Evolutionary conservation across 768 basidiomycete genomes (phyloP), one percentile per base, ranked within the genome.

Genomic region (Basidioascus undulatus): DNA sequence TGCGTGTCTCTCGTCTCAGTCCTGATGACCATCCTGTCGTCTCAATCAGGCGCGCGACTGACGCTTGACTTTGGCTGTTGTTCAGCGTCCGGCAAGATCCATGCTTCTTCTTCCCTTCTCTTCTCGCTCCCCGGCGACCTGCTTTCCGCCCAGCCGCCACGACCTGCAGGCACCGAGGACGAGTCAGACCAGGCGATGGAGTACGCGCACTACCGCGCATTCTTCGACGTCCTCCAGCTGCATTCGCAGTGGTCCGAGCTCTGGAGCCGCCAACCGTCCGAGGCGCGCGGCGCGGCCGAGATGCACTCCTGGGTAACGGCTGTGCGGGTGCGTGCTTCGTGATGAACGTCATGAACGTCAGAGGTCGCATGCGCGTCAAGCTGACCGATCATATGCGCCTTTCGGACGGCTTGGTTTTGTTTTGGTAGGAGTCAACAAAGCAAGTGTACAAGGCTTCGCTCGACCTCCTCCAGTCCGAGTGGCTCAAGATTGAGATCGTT

Each of bases 201-300:
- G 48, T 79, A 74, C 48, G 56, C 81, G 34, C 76, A 83, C 48
- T 82, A 80, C 40, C 62, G 72, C 41, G 72, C 78, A 49, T 80
- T 83, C 57, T 80, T 84, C 57, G 59, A 61, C 16, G 70, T 76
- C 9, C 77, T 78, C 75, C 46, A 53, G 5, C 38, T 46, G 33
- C 49, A 51, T 23, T 19, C 30, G 4, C 18, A 28, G 20, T 53
- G 42, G 38, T 32, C 24, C 1, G 47, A 53, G 39, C 31, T 40
- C 2, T 53, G 52, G 52, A n/a, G n/a, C n/a, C n/a, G n/a, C n/a
- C n/a, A n/a, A n/a, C n/a, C n/a, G n/a, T n/a, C n/a, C n/a, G n/a
- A n/a, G n/a, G n/a, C n/a, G n/a, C n/a, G n/a, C n/a, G n/a, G n/a
- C n/a, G n/a, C n/a, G n/a, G n/a, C n/a, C n/a, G n/a, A n/a, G n/a